phyloP scores from a whole-genome alignment of 176 grass and related monocot species.

The maize (Zea mays) region Zm-B73-REFERENCE-NAM-5.0 NC_050097.1:46000501-46001000 shows the following conservation, averaged over 20 bases:
- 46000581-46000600: slow-evolving; percentile 24
- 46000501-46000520: slow-evolving; percentile 66
- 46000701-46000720: slow-evolving; percentile 21
- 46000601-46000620: slow-evolving; percentile 15
- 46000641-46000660: slow-evolving; percentile 39
- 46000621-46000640: slow-evolving; percentile 45
- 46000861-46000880: slow-evolving; percentile 15
- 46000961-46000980: not conserved
- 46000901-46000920: not conserved
- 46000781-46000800: not conserved
- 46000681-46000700: slow-evolving; percentile 42
- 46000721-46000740: slow-evolving; percentile 55
- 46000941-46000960: slow-evolving; percentile 10
- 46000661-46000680: slow-evolving; percentile 36
- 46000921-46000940: slow-evolving; percentile 24
- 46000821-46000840: not conserved
- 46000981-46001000: not conserved
- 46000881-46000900: not conserved
- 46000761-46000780: slow-evolving; percentile 9
- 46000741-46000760: slow-evolving; percentile 37
- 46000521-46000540: slow-evolving; percentile 46
- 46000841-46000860: not conserved
- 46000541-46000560: slow-evolving; percentile 41
- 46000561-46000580: slow-evolving; percentile 39
- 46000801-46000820: not conserved